These are phyloP conservation scores for Noccaea caerulescens DNA, from an alignment of 345 rosid species.

Conservation along the genomic window DNA sequence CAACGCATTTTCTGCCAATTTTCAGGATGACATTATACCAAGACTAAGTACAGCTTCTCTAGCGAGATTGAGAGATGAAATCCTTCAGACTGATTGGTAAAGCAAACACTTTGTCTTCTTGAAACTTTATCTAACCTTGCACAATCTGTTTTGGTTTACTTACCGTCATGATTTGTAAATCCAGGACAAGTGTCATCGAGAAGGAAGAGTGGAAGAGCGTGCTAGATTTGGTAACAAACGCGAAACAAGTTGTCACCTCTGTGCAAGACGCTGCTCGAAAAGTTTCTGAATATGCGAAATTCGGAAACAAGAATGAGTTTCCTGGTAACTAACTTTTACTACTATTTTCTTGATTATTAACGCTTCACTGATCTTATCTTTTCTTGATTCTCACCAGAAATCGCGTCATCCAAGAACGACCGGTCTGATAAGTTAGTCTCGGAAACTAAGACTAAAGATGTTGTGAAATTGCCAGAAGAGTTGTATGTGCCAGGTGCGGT, in stretches of 20 bases:
- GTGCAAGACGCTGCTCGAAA: slow-evolving; percentile 88
- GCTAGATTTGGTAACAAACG: slow-evolving; percentile 72
- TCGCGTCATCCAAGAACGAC: slow-evolving; percentile 34
- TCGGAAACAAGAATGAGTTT: slow-evolving; percentile 52
- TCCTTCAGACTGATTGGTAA: slow-evolving; percentile 90
- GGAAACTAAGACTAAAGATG: slow-evolving; percentile 34
- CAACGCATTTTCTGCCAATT: neutral
- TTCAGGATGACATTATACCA: slow-evolving; percentile 89
- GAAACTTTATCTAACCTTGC: neutral
- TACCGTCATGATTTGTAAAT: slow-evolving; percentile 13
- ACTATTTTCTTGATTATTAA: neutral
- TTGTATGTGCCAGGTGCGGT: slow-evolving; percentile 77
- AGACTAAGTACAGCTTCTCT: slow-evolving; percentile 77
- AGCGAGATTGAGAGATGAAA: slow-evolving; percentile 79
- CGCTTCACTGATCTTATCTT: neutral
- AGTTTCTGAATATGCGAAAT: slow-evolving; percentile 79
- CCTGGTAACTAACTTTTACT: slow-evolving; percentile 53
- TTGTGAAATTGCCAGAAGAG: slow-evolving; percentile 52
- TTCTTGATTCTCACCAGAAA: slow-evolving; percentile 42
- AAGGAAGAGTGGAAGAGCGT: slow-evolving; percentile 84
- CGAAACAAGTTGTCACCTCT: slow-evolving; percentile 79
- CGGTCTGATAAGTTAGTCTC: slow-evolving; percentile 25
- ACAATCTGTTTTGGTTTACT: neutral
- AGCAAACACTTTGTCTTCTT: slow-evolving; percentile 34
- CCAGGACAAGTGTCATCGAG: slow-evolving; percentile 83